phyloP scores from a whole-genome alignment of 2,329 filamentous ascomycete genomes.

The Pseudopithomyces chartarum region DNA sequence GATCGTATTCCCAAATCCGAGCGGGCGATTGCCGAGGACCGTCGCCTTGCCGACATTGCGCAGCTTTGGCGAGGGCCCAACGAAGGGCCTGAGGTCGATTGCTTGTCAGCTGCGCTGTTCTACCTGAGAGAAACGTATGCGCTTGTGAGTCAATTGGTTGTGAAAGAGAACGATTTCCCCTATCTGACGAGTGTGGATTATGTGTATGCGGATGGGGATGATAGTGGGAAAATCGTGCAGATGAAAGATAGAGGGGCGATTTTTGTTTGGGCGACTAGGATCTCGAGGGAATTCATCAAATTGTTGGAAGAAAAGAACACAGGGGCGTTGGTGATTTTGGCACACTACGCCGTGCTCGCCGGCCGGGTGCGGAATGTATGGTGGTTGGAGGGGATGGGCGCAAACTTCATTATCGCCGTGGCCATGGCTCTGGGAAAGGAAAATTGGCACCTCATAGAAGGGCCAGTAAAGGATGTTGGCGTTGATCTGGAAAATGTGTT shows the following conservation, averaged over 20 bases:
- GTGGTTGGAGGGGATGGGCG: constrained; percentile 43
- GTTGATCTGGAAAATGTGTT: constrained; percentile 20
- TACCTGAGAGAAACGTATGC: constrained; percentile 36
- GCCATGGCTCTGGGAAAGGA: constrained; percentile 38
- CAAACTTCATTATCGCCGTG: constrained; percentile 37
- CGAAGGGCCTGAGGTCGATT: constrained; percentile 11
- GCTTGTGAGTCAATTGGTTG: constrained; percentile 37
- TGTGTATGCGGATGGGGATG: constrained; percentile 32
- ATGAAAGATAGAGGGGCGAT: constrained; percentile 41
- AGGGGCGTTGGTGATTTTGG: constrained; percentile 44
- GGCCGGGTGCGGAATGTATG: constrained; percentile 40
- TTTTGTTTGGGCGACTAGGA: constrained; percentile 36
- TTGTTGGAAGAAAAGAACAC: constrained; percentile 36
- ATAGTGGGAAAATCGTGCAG: constrained; percentile 22
- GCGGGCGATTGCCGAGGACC: constrained; percentile 35
- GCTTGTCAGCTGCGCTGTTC: constrained; percentile 29
- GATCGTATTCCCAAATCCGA: constrained; percentile 25
- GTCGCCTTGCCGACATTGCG: constrained; percentile 27
- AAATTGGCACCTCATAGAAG: constrained; percentile 36
- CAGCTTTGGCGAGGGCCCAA: constrained; percentile 27
- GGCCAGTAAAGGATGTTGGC: constrained; percentile 35
- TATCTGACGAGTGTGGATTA: constrained; percentile 36
- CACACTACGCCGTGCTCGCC: constrained; percentile 45
- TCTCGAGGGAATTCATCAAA: constrained; percentile 35
- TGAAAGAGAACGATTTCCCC: constrained; percentile 25